Evolutionary conservation across 2,329 filamentous ascomycete genomes (phyloP).

Genomic region (Aspergillus sojae): DNA sequence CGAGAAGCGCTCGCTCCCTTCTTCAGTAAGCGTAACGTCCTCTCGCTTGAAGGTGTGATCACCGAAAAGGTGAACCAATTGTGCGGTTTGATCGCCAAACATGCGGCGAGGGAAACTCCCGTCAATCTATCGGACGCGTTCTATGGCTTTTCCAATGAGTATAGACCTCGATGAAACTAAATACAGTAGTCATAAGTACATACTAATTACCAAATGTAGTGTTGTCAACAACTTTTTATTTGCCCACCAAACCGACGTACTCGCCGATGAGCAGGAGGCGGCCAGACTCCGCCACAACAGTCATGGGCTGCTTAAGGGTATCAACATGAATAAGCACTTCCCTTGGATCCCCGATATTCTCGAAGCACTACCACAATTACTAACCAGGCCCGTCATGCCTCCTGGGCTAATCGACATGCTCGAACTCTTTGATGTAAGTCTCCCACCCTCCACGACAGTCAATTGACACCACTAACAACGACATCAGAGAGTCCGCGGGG

Average conservation of each 20-base stretch:
- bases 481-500: neutral
- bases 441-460: neutral
- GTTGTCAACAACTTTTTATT: constrained; percentile 35
- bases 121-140: constrained; percentile 32
- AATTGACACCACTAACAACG: neutral
- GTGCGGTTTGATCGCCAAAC: neutral
- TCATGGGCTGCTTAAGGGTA: constrained; percentile 28
- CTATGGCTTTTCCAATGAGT: neutral
- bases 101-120: neutral
- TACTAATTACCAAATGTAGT: constrained; percentile 12
- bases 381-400: neutral
- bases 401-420: neutral
- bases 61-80: constrained; percentile 26
- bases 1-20: constrained; percentile 34
- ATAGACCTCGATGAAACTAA: neutral
- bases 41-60: constrained; percentile 30
- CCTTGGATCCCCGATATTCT: constrained; percentile 30
- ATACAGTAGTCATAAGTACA: too few relatives aligned
- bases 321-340: constrained; percentile 37
- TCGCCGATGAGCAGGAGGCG: constrained; percentile 27
- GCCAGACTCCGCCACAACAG: constrained; percentile 30
- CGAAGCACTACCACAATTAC: constrained; percentile 8
- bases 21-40: constrained; percentile 34
- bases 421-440: neutral
- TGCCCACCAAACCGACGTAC: constrained; percentile 26